These are phyloP conservation scores for Scheffersomyces stipitis DNA, from an alignment of 805 yeast species.

Conservation along the genomic window DNA sequence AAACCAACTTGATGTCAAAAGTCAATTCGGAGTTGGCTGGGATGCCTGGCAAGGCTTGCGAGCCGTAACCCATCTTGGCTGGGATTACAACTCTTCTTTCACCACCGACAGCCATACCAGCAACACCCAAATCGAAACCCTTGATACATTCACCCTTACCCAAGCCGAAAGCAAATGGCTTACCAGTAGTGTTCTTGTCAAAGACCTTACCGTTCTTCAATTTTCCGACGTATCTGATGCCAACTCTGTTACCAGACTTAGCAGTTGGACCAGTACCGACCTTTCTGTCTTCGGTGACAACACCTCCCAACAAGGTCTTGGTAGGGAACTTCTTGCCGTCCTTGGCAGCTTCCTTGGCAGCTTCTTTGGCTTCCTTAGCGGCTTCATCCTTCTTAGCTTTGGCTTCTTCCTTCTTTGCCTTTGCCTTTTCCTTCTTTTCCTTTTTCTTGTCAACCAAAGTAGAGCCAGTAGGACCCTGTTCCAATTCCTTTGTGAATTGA, in stretches of 20 bases:
- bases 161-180: slow-evolving; percentile 86
- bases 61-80: slow-evolving; percentile 95
- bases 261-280: slow-evolving; percentile 86
- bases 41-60: slow-evolving; percentile 90
- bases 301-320: slow-evolving; percentile 89
- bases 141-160: slow-evolving; percentile 98
- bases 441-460: slow-evolving; percentile 27
- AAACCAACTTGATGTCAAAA: slow-evolving; percentile 91
- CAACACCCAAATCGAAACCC: slow-evolving; percentile 98
- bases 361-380: slow-evolving; percentile 19
- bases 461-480: slow-evolving; percentile 85
- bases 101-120: slow-evolving; percentile 98
- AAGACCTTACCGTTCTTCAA: slow-evolving; percentile 94
- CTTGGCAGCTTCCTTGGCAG: slow-evolving; percentile 15
- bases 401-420: slow-evolving; percentile 27
- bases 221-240: slow-evolving; percentile 97
- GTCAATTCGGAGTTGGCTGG: slow-evolving; percentile 97
- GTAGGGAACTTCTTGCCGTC: slow-evolving; percentile 59
- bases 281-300: slow-evolving; percentile 88
- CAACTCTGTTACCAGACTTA: slow-evolving; percentile 85
- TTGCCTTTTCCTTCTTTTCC: slow-evolving; percentile 15
- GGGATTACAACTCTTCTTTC: slow-evolving; percentile 98
- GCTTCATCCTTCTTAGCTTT: slow-evolving; percentile 25
- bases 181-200: slow-evolving; percentile 96
- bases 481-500: slow-evolving; percentile 85